phyloP scores from a whole-genome alignment of 202 grass and related monocot species.

The Alloteropsis angusta region DNA sequence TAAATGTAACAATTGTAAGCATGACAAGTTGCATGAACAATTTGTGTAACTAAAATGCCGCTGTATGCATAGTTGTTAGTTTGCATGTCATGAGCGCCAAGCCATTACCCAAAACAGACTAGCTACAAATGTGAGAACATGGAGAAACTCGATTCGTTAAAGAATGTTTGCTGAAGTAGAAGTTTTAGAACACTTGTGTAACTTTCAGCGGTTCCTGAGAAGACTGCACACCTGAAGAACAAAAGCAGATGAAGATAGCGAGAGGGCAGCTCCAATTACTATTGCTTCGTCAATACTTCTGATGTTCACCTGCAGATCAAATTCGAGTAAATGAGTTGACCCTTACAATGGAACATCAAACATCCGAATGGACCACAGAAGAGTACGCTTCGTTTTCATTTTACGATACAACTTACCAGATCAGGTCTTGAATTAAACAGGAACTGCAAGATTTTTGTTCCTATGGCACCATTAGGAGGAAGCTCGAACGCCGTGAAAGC shows the following conservation, averaged over 20 bases:
- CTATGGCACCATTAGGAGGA: constrained; percentile 82
- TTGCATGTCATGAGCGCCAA: neutral
- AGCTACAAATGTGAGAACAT: neutral
- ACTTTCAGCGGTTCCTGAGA: neutral
- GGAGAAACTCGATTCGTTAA: neutral
- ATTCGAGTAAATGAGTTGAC: neutral
- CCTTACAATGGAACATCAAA: neutral
- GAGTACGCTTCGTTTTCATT: neutral
- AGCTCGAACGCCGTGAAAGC: constrained; percentile 97
- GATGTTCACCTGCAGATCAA: constrained; percentile 80
- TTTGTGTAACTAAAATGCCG: neutral
- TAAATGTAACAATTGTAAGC: neutral
- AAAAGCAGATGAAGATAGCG: constrained; percentile 98
- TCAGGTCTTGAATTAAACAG: constrained; percentile 85
- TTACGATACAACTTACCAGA: constrained; percentile 40
- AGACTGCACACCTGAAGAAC: constrained; percentile 76
- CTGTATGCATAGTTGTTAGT: neutral
- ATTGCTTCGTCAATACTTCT: constrained; percentile 94
- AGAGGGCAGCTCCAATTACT: constrained; percentile 95
- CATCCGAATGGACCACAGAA: neutral
- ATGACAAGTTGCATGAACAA: neutral
- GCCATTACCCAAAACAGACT: neutral
- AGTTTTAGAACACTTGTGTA: neutral
- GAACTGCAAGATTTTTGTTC: constrained; percentile 93
- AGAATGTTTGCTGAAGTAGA: neutral